Percentiles rank a stretch among this genome's conserved stretches.
Conservation (phyloP, 352 stramenopile genomes). For the Phytophthora quininea region DNA sequence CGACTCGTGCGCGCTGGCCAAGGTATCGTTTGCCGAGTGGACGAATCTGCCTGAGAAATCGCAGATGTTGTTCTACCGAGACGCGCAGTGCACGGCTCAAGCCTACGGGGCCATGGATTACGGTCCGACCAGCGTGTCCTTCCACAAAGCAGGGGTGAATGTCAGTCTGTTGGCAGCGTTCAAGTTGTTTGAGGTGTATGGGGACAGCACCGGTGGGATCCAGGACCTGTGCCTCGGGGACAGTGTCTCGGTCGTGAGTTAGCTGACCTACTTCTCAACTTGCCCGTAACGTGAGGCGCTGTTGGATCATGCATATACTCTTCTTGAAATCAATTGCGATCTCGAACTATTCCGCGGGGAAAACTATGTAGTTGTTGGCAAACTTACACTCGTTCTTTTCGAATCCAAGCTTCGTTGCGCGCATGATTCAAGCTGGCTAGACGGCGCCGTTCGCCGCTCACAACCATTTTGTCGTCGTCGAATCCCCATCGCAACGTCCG, state of each 20-base stretch:
- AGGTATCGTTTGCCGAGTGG: background rate
- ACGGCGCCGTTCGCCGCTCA: no score
- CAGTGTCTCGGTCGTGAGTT: background rate
- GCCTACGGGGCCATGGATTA: slow-evolving; percentile 1
- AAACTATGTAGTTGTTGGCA: no score
- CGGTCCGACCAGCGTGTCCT: background rate
- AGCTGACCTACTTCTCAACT: no score
- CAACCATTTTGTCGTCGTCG: no score
- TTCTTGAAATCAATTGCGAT: no score
- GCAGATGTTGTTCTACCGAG: slow-evolving; percentile 1
- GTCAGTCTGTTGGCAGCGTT: background rate
- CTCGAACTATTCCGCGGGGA: no score
- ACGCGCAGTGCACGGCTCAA: background rate
- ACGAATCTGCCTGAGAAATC: background rate
- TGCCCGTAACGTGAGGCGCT: no score
- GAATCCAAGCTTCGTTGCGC: no score
- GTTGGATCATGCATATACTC: no score
- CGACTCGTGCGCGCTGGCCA: background rate
- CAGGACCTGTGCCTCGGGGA: background rate
- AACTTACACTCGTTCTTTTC: no score
- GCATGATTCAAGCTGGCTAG: no score
- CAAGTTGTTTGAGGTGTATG: background rate
- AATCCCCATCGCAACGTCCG: no score
- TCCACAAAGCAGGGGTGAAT: background rate
- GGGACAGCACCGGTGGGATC: background rate